Conservation (phyloP, 176 grass and related monocot species). For the Tillandsia leiboldiana region DNA sequence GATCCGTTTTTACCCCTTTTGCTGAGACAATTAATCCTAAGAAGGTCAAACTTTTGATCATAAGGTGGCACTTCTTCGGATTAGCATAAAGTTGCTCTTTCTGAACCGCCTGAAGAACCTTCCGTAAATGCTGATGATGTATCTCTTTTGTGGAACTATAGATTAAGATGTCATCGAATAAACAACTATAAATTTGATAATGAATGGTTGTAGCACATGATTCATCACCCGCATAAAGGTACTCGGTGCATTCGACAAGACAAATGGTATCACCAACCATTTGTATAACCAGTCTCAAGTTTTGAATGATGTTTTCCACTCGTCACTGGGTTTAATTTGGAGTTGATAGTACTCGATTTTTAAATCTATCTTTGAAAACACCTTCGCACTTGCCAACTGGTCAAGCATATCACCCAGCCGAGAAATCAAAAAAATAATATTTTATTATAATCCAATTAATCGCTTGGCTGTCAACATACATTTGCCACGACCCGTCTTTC, state of each 20-base stretch:
- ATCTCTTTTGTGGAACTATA: neutral
- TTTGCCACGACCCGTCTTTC: neutral
- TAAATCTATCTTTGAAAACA: neutral
- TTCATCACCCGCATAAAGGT: neutral
- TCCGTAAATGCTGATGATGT: too few relatives aligned
- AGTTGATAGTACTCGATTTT: neutral
- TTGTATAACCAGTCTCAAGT: neutral
- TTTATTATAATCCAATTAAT: neutral
- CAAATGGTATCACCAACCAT: neutral
- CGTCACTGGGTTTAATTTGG: neutral
- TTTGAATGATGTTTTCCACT: neutral
- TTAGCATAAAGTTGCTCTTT: too few relatives aligned
- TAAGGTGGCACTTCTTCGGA: too few relatives aligned
- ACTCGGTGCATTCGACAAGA: neutral
- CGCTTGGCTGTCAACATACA: neutral
- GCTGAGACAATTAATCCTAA: too few relatives aligned
- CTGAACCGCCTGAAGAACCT: too few relatives aligned
- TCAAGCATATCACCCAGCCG: neutral
- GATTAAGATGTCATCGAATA: neutral
- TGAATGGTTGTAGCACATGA: neutral
- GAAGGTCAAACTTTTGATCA: too few relatives aligned
- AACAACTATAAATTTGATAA: neutral
- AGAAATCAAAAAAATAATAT: neutral
- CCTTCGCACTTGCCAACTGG: neutral
- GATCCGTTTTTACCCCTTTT: too few relatives aligned